phyloP scores from a whole-genome alignment of 371 early-diverging fungal genomes.

The Nematocida sp. region DNA sequence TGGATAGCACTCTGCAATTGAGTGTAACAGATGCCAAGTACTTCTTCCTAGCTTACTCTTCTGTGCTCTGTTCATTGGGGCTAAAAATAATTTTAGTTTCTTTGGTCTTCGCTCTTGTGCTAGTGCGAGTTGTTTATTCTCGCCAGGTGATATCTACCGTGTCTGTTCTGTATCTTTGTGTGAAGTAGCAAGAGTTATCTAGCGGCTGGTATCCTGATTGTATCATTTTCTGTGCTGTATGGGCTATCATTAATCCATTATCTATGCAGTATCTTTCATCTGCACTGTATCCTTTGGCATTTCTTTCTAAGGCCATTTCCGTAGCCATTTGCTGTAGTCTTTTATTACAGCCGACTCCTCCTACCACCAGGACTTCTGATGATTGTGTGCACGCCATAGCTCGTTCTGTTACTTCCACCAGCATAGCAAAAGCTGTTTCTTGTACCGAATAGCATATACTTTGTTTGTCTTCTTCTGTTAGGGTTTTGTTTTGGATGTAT shows the following conservation, averaged over 20 bases:
- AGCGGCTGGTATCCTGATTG: constrained; percentile 66
- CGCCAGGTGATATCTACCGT: constrained; percentile 81
- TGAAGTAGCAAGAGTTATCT: constrained; percentile 76
- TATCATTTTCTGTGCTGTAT: constrained; percentile 72
- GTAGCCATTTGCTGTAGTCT: constrained; percentile 95
- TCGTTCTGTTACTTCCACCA: constrained; percentile 97
- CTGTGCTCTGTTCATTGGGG: too few species aligned
- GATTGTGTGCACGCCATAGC: constrained; percentile 94
- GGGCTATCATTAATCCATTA: constrained; percentile 99
- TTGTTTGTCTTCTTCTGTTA: constrained; percentile 67
- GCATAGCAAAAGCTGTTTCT: constrained; percentile 93
- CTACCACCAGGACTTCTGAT: constrained; percentile 86
- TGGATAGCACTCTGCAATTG: constrained; percentile 37
- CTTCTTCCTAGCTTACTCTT: constrained; percentile 17
- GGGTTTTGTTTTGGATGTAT: constrained; percentile 55
- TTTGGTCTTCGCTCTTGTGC: too few species aligned
- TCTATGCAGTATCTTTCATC: constrained; percentile 97
- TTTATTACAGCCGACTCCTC: constrained; percentile 87
- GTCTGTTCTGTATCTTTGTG: constrained; percentile 84
- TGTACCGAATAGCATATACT: constrained; percentile 94
- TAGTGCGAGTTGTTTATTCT: too few species aligned
- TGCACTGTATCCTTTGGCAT: constrained; percentile 79
- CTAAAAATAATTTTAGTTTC: too few species aligned
- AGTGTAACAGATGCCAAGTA: constrained; percentile 34
- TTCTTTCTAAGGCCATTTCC: constrained; percentile 81